A percentile compares a stretch with the other conserved stretches of the same genome.
These are phyloP conservation scores for Verticillium dahliae DNA, from an alignment of 2,329 filamentous ascomycete species.

Conservation along the genomic window DNA sequence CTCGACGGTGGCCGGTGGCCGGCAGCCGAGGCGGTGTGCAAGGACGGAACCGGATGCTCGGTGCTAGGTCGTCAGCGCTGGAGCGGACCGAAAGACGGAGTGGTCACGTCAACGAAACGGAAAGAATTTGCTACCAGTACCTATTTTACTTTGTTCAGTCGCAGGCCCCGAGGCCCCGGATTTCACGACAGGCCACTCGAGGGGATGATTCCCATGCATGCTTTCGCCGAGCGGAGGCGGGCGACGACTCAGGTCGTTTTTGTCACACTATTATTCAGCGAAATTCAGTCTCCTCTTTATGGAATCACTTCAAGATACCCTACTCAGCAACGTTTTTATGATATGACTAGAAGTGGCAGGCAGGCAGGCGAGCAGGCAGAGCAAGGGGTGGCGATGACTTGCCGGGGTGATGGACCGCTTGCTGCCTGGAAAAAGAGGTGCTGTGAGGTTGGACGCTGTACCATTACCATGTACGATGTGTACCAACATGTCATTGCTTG, in stretches of 20 bases:
- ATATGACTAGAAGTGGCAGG: background rate
- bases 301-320: conserved; percentile 3
- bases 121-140: background rate
- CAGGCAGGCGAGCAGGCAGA: background rate
- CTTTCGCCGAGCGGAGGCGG: background rate
- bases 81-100: background rate
- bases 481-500: too few species aligned
- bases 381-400: background rate
- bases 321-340: background rate
- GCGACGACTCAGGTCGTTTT: background rate
- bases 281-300: conserved; percentile 6
- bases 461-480: too few species aligned
- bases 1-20: background rate
- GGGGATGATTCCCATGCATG: background rate
- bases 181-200: background rate
- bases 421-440: too few species aligned
- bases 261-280: conserved; percentile 1
- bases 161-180: background rate
- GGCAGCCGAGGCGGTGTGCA: background rate
- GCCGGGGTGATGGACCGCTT: too few species aligned
- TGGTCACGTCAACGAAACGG: background rate
- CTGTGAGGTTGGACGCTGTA: too few species aligned
- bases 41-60: background rate
- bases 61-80: background rate
- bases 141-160: background rate